Evolutionary conservation across 305 asterid species (phyloP), one percentile per base, ranked within the genome.

Genomic region (Withania somnifera): DNA sequence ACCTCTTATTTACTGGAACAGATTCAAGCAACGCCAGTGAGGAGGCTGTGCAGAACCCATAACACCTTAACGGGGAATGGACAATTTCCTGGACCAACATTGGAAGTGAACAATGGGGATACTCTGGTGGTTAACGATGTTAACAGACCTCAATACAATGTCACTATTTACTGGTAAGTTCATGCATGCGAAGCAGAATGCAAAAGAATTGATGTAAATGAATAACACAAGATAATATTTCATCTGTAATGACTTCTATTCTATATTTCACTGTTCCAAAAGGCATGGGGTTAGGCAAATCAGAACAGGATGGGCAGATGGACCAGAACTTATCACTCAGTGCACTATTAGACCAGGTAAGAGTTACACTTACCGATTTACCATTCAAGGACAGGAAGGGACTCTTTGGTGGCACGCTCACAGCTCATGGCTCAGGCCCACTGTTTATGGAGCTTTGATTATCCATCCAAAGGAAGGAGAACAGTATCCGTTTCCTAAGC

Each of bases 401-500:
- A 94, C 97, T 2, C 78, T 94, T 45, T 94, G 98, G 97, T 94
- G 98, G 98, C 97, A 94, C 66, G 97, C 98, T 36, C 98, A 94
- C 34, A 92, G 97, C 87, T 84, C 84, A 84, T 94, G 95, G 97
- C 94, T 92, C 11, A 88, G 98, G 82, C 97, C 97, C 42, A 92
- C 97, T 0, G 91, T 94, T 13, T 92, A 94, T 32, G 98, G 98
- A 54, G 98, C 97, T 24, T 86, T 94, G 17, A 40, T 94, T 36
- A 91, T 94, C 45, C 80, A 60, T 77, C 98, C 98, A 4, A 94
- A 88, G 76, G 51, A 83, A 24, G 94, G 95, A 17, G 90, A 83
- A 0, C 86, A 88, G 0, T 91, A 89, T 67, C 95, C 97, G 11
- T 93, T 93, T 80, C 71, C 86, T 19, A 88, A 88, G 83, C 97